Percentiles rank a stretch among this genome's conserved stretches.
These are phyloP conservation scores for Polygonum maritimum DNA, from an alignment of 148 eudicot genomes.

Conservation along the genomic window DNA sequence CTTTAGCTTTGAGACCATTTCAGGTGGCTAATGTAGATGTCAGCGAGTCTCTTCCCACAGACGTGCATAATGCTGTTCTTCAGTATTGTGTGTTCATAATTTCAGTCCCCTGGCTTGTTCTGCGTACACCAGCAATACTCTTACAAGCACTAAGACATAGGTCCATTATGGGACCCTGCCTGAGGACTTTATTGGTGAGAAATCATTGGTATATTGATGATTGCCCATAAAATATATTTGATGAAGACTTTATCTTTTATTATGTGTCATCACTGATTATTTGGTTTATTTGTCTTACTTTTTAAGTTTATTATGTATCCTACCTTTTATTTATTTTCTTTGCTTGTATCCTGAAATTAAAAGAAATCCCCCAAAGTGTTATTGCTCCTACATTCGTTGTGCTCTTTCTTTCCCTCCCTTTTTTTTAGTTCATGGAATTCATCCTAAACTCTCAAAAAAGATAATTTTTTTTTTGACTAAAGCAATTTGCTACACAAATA, in stretches of 20 bases:
- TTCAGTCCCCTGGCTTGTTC: conserved; percentile 81
- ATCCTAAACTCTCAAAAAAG: too few relatives aligned
- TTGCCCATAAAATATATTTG: background rate
- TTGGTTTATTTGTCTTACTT: background rate
- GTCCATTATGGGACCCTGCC: conserved; percentile 64
- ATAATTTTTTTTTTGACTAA: background rate
- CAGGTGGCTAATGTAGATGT: conserved; percentile 27
- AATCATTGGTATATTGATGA: background rate
- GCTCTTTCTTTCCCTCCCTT: too few relatives aligned
- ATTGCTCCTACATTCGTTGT: too few relatives aligned
- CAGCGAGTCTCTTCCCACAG: conserved; percentile 21
- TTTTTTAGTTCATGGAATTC: too few relatives aligned
- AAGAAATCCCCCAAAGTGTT: too few relatives aligned
- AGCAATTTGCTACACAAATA: background rate
- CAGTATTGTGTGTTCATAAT: conserved; percentile 59
- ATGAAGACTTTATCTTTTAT: background rate
- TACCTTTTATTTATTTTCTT: background rate
- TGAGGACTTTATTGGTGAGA: conserved; percentile 75
- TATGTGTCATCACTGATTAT: background rate
- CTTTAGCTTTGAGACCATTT: conserved; percentile 71
- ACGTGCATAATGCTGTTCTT: conserved; percentile 48
- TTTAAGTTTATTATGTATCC: background rate
- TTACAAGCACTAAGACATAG: conserved; percentile 73
- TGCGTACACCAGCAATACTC: conserved; percentile 62
- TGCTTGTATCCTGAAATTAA: background rate